These are phyloP conservation scores for Torulaspora franciscae DNA, from an alignment of 805 yeast species.

Conservation along the genomic window DNA sequence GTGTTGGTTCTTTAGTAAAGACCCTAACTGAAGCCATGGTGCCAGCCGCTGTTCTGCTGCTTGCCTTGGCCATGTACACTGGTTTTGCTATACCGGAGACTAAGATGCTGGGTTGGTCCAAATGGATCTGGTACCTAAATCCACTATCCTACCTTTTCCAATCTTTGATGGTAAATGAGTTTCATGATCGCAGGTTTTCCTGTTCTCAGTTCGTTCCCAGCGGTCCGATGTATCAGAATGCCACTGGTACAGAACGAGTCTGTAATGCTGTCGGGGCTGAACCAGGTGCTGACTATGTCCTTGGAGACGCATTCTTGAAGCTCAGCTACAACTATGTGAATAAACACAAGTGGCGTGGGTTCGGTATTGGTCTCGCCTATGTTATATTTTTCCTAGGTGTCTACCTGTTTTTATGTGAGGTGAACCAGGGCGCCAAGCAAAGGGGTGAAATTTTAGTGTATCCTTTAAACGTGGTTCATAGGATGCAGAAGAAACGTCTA, in stretches of 20 bases:
- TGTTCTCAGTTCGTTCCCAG: conserved; percentile 49
- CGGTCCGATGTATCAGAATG: conserved; percentile 41
- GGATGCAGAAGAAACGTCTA: conserved; percentile 40
- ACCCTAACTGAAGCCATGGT: conserved; percentile 53
- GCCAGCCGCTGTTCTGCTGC: conserved; percentile 49
- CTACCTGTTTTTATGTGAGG: conserved; percentile 53
- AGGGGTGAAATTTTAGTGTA: conserved; percentile 68
- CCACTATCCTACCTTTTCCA: conserved; percentile 58
- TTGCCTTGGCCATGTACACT: conserved; percentile 47
- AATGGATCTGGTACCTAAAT: conserved; percentile 59
- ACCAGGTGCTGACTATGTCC: conserved; percentile 47
- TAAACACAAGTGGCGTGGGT: conserved; percentile 57
- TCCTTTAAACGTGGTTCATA: conserved; percentile 45
- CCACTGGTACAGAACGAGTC: conserved; percentile 38
- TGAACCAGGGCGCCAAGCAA: conserved; percentile 56
- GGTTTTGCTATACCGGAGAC: conserved; percentile 58
- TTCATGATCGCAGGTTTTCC: conserved; percentile 41
- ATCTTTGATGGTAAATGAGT: conserved; percentile 55
- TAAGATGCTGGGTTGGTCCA: conserved; percentile 57
- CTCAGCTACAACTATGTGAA: conserved; percentile 42
- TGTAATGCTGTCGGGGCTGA: conserved; percentile 56
- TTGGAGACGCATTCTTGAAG: conserved; percentile 48
- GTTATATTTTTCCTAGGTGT: conserved; percentile 48
- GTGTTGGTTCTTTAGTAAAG: conserved; percentile 46
- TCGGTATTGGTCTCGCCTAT: conserved; percentile 58